Conservation (phyloP, 805 yeast species). For the Pichia phayaonensis region DNA sequence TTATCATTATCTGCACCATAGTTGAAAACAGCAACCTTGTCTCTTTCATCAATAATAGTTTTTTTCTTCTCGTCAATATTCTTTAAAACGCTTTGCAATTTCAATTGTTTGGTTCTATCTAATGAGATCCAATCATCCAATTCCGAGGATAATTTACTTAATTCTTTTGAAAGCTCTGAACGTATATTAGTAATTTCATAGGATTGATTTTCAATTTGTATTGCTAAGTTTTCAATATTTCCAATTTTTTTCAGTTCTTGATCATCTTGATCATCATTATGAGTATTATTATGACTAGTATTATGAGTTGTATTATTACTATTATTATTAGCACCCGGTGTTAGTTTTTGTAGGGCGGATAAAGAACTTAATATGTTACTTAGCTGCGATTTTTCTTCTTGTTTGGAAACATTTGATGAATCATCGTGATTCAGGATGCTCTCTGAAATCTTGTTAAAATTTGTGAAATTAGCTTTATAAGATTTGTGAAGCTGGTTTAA, state of each 20-base stretch:
- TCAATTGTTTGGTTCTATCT: slow-evolving; percentile 6
- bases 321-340: neutral
- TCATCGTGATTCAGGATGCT: neutral
- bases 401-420: neutral
- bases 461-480: slow-evolving; percentile 20
- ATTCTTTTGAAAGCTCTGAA: slow-evolving; percentile 17
- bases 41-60: neutral
- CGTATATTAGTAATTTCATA: slow-evolving; percentile 17
- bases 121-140: slow-evolving; percentile 27
- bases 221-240: slow-evolving; percentile 15
- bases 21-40: slow-evolving; percentile 4
- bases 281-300: neutral
- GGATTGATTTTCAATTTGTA: slow-evolving; percentile 13
- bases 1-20: slow-evolving; percentile 6
- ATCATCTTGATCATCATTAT: neutral
- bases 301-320: neutral
- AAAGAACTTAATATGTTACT: slow-evolving; percentile 3
- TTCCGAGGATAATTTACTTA: slow-evolving; percentile 22
- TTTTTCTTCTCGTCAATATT: slow-evolving; percentile 2
- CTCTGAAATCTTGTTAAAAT: slow-evolving; percentile 12
- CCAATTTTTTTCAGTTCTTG: neutral
- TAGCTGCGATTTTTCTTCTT: neutral
- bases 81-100: neutral
- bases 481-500: slow-evolving; percentile 2
- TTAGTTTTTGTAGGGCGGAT: slow-evolving; percentile 2